These are phyloP conservation scores for Excoecaria cochinchinensis DNA, from an alignment of 345 rosid genomes.

Conservation along the genomic window DNA sequence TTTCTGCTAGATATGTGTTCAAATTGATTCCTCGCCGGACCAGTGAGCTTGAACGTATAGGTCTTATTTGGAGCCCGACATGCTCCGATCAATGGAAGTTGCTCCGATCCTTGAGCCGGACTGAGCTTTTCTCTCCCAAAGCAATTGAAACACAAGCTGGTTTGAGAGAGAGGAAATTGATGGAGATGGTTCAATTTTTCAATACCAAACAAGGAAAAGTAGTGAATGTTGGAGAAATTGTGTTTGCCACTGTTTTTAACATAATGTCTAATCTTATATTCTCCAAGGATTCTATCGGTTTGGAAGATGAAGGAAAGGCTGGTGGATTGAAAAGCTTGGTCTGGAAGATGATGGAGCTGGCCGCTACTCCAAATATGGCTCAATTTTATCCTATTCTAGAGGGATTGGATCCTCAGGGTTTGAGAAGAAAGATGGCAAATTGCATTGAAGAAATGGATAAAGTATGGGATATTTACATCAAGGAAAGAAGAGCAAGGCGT, in stretches of 20 bases:
- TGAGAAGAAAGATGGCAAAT: background rate
- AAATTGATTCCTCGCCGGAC: background rate
- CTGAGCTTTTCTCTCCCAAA: constrained; percentile 19
- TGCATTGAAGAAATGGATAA: background rate
- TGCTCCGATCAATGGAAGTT: constrained; percentile 6
- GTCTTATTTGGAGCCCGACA: background rate
- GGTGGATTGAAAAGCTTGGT: background rate
- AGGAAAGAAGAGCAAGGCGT: constrained; percentile 21
- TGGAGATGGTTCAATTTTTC: constrained; percentile 16
- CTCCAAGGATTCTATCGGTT: constrained; percentile 1
- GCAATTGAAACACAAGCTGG: constrained; percentile 12
- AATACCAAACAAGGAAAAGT: constrained; percentile 7
- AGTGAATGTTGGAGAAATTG: constrained; percentile 11
- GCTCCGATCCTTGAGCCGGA: constrained; percentile 8
- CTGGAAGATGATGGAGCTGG: background rate
- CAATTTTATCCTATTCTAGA: constrained; percentile 14
- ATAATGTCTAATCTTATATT: constrained; percentile 8
- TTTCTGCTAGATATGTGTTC: background rate
- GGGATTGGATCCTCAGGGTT: constrained; percentile 18
- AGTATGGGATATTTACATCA: constrained; percentile 12
- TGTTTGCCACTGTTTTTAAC: constrained; percentile 18
- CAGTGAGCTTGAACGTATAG: constrained; percentile 1
- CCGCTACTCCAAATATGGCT: background rate
- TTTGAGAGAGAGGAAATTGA: constrained; percentile 16
- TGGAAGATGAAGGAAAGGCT: background rate